Evolutionary conservation across 306 rosid genomes (phyloP).

Genomic region (Potentilla sterilis): DNA sequence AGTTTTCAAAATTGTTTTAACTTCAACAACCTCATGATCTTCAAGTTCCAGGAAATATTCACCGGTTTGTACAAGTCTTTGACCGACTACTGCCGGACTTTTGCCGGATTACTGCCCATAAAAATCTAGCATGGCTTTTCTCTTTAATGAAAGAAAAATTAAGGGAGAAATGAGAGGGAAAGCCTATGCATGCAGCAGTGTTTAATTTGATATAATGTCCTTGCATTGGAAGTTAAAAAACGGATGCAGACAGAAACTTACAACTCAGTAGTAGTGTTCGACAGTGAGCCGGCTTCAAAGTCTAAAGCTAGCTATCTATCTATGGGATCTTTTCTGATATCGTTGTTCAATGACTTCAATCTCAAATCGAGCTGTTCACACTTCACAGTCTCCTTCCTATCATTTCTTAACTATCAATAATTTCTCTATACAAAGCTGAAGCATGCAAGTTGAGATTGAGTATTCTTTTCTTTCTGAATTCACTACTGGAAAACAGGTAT

Average conservation of each 20-base stretch:
- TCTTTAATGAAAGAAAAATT: neutral
- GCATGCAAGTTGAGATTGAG: neutral
- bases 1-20: neutral
- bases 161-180: neutral
- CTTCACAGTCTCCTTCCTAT: conserved; percentile 14
- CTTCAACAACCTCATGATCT: neutral
- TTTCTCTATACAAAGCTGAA: conserved; percentile 4
- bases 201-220: conserved; percentile 18
- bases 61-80: neutral
- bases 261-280: conserved; percentile 32
- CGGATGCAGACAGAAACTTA: conserved; percentile 20
- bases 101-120: neutral
- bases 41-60: neutral
- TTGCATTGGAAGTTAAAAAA: neutral
- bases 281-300: conserved; percentile 33
- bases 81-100: too few relatives aligned
- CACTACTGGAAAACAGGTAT: too few relatives aligned
- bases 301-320: neutral
- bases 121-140: neutral
- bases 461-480: too few relatives aligned
- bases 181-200: conserved; percentile 12
- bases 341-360: conserved; percentile 12
- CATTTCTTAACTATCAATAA: neutral
- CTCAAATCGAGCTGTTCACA: conserved; percentile 35
- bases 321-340: neutral